Evolutionary conservation across 768 basidiomycete genomes (phyloP).

Genomic region (Glaciozyma antarctica): DNA sequence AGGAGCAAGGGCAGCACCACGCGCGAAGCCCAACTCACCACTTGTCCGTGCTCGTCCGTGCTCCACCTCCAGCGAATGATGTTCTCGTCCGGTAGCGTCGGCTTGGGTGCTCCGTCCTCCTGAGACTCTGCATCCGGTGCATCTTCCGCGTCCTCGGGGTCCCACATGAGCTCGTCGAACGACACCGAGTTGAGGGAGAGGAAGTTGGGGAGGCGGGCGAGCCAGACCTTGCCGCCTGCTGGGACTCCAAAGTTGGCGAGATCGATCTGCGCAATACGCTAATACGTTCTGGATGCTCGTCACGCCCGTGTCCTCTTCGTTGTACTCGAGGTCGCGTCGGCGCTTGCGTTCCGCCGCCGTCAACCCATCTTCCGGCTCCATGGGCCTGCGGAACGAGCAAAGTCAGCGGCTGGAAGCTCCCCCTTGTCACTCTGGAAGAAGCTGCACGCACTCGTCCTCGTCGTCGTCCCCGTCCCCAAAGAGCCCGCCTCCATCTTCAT

Average conservation of each 20-base stretch:
- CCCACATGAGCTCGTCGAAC: constrained; percentile 76
- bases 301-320: constrained; percentile 36
- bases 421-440: background rate
- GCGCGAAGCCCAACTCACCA: constrained; percentile 49
- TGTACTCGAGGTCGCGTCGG: constrained; percentile 38
- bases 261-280: constrained; percentile 48
- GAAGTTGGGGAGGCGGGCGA: constrained; percentile 79
- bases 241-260: constrained; percentile 55
- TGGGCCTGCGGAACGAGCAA: constrained; percentile 2
- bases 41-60: constrained; percentile 60
- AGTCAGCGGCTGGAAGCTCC: background rate
- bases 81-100: constrained; percentile 67
- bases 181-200: constrained; percentile 81
- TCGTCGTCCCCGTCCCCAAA: constrained; percentile 33
- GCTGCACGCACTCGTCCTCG: constrained; percentile 9
- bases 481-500: constrained; percentile 21
- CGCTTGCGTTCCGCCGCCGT: constrained; percentile 38
- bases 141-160: constrained; percentile 69
- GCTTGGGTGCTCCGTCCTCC: constrained; percentile 58
- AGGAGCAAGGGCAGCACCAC: background rate
- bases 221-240: constrained; percentile 57
- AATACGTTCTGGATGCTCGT: constrained; percentile 25
- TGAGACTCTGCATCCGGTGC: constrained; percentile 48
- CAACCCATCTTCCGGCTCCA: constrained; percentile 47
- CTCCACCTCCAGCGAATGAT: constrained; percentile 93